A percentile compares a stretch with the other conserved stretches of the same genome.
These are phyloP conservation scores for Torulaspora delbrueckii DNA, from an alignment of 805 yeast species.

Conservation along the genomic window DNA sequence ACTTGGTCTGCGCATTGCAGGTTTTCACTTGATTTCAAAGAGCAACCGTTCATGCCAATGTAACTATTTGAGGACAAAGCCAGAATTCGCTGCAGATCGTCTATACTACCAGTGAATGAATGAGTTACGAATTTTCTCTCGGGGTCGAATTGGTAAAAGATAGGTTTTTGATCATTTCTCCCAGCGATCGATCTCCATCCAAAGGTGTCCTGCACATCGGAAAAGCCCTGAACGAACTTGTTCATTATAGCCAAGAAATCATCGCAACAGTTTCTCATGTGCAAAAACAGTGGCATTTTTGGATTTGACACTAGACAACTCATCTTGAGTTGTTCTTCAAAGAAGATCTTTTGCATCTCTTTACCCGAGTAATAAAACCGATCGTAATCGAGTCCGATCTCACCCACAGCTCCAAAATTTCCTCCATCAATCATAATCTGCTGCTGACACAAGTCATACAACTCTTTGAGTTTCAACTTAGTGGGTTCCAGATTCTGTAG, in stretches of 20 bases:
- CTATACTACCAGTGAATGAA: constrained; percentile 81
- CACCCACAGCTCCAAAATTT: constrained; percentile 80
- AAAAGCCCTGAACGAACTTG: constrained; percentile 51
- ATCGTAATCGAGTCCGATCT: constrained; percentile 93
- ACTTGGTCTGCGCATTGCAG: constrained; percentile 57
- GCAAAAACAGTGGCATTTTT: constrained; percentile 78
- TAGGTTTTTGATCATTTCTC: constrained; percentile 8
- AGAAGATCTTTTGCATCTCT: constrained; percentile 62
- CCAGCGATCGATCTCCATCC: constrained; percentile 9
- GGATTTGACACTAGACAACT: constrained; percentile 37
- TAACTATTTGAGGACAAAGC: constrained; percentile 39
- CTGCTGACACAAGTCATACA: constrained; percentile 47
- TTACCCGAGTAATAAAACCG: constrained; percentile 70
- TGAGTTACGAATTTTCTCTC: constrained; percentile 77
- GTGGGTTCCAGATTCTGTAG: constrained; percentile 12
- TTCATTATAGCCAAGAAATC: constrained; percentile 65
- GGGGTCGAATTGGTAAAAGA: constrained; percentile 32
- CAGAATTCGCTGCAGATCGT: constrained; percentile 57
- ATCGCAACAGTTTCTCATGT: constrained; percentile 78
- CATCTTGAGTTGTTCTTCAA: constrained; percentile 67
- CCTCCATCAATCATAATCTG: constrained; percentile 45
- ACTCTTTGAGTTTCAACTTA: constrained; percentile 33
- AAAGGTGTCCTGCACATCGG: constrained; percentile 31
- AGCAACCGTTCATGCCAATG: constrained; percentile 90
- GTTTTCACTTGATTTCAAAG: constrained; percentile 73